Evolutionary conservation across 1,139 yeast species (phyloP).

Genomic region (Saccharomycopsis phalli): DNA sequence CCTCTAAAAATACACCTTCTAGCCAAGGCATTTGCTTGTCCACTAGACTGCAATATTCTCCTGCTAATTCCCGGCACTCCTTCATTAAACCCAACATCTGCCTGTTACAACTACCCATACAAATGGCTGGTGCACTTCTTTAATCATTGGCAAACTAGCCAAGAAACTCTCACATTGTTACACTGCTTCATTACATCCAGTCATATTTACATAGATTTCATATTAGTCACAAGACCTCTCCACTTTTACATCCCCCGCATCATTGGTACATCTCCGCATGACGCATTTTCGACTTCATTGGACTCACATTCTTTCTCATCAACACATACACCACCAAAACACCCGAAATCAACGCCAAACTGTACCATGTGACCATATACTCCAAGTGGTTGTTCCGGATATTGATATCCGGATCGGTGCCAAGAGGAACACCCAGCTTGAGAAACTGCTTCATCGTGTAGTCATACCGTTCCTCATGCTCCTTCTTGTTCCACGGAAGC

Average conservation of each 20-base stretch:
- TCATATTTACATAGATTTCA: neutral
- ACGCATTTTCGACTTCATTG: slow-evolving; percentile 34
- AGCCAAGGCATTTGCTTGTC: too few species aligned
- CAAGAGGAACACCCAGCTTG: slow-evolving; percentile 84
- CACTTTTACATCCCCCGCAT: neutral
- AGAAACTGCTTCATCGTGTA: slow-evolving; percentile 43
- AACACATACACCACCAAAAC: slow-evolving; percentile 53
- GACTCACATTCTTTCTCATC: slow-evolving; percentile 38
- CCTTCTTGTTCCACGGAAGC: slow-evolving; percentile 21
- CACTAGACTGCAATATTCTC: too few species aligned
- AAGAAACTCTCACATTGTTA: neutral
- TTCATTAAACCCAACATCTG: too few species aligned
- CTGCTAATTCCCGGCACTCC: too few species aligned
- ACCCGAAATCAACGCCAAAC: slow-evolving; percentile 63
- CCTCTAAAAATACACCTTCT: too few species aligned
- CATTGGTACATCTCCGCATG: slow-evolving; percentile 33
- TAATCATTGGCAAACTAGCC: neutral
- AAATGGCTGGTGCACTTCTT: neutral
- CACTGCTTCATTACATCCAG: neutral
- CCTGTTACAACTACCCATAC: too few species aligned
- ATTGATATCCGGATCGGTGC: slow-evolving; percentile 68
- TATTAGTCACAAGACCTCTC: neutral
- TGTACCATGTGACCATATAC: slow-evolving; percentile 92
- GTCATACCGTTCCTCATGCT: too few species aligned
- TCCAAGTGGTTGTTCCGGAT: slow-evolving; percentile 86